These are phyloP conservation scores for Alternaria angustiovoidea DNA, from an alignment of 2,329 filamentous ascomycete species.

Conservation along the genomic window DNA sequence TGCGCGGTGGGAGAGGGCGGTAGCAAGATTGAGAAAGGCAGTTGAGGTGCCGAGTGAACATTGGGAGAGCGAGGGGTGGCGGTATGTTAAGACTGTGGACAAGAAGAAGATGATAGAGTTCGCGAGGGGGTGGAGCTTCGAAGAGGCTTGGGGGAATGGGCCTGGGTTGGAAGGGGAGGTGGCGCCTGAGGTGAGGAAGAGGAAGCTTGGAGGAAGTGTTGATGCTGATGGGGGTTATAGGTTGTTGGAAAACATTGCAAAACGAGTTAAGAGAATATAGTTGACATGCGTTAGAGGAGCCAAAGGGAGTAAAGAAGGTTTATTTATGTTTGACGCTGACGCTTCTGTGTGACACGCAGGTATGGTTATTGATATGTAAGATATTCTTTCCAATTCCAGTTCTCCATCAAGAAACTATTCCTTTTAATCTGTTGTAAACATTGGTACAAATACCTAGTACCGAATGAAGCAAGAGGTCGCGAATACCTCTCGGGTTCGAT, in stretches of 20 bases:
- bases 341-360: background rate
- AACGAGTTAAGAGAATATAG: background rate
- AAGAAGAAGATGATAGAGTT: background rate
- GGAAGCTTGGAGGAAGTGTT: background rate
- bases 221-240: background rate
- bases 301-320: background rate
- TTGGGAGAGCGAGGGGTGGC: background rate
- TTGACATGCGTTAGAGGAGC: background rate
- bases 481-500: too few species aligned
- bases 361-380: too few species aligned
- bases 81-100: background rate
- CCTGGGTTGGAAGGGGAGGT: background rate
- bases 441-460: too few species aligned
- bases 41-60: background rate
- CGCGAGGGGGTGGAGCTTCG: conserved; percentile 1
- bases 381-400: too few species aligned
- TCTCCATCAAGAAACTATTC: too few species aligned
- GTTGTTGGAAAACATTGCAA: background rate
- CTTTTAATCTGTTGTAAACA: too few species aligned
- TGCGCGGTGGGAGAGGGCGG: conserved; percentile 4
- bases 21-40: background rate
- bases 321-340: background rate
- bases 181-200: background rate
- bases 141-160: conserved; percentile 1
- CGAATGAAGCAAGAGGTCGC: too few species aligned